Percentiles rank a stretch among this genome's conserved stretches.
Conservation (phyloP, 805 yeast species). For the Cyberlindnera galapagoensis region DNA sequence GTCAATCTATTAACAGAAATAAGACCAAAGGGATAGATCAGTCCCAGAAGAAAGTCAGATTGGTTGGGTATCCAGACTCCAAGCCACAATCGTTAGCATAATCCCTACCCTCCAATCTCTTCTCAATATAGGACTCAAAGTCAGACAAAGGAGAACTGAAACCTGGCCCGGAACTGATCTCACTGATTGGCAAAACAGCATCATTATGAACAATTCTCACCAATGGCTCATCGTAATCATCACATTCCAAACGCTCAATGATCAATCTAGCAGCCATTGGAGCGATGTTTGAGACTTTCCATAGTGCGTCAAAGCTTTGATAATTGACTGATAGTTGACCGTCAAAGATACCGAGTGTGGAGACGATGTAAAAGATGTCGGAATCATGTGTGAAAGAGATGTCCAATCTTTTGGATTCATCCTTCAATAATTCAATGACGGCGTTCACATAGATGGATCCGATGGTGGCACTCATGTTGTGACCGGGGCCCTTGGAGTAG, state of each 20-base stretch:
- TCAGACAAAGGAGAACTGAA: conserved; percentile 31
- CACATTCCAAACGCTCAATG: conserved; percentile 39
- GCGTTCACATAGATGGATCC: conserved; percentile 45
- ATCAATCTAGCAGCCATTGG: conserved; percentile 49
- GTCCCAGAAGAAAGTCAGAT: conserved; percentile 27
- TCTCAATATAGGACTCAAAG: conserved; percentile 16
- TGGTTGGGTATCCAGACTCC: conserved; percentile 8
- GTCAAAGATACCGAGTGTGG: conserved; percentile 41
- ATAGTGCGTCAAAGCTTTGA: conserved; percentile 38
- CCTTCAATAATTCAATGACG: conserved; percentile 36
- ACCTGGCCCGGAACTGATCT: conserved; percentile 42
- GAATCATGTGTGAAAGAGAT: conserved; percentile 51
- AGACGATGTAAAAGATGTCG: conserved; percentile 42
- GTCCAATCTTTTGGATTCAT: conserved; percentile 33
- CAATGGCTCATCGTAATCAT: conserved; percentile 22
- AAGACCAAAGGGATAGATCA: background rate
- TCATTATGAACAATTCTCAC: conserved; percentile 42
- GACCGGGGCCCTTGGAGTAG: conserved; percentile 46
- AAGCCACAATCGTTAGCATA: conserved; percentile 15
- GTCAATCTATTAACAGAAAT: too few relatives aligned
- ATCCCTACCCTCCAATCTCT: conserved; percentile 10
- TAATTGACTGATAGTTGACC: conserved; percentile 29
- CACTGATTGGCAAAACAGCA: conserved; percentile 40
- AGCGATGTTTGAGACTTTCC: conserved; percentile 38
- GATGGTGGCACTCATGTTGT: conserved; percentile 29